phyloP scores from a whole-genome alignment of 2,329 filamentous ascomycete species.

The Tolypocladium ovalisporum region DNA sequence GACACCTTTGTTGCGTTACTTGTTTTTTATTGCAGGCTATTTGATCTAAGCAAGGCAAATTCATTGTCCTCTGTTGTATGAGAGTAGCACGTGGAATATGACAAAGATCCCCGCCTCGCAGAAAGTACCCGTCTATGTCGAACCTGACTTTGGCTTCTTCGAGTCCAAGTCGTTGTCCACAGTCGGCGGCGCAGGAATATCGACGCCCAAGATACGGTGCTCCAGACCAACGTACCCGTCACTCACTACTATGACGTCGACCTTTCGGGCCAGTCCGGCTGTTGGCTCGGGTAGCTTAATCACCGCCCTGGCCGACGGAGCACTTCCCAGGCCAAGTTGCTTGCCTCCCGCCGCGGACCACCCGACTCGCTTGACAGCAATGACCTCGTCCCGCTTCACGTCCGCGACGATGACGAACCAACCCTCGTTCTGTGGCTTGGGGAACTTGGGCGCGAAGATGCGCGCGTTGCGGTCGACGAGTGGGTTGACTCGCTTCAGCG shows the following conservation, averaged over 20 bases:
- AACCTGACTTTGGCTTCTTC: conserved; percentile 19
- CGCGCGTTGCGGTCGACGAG: conserved; percentile 54
- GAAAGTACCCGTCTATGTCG: not conserved
- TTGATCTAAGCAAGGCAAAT: not conserved
- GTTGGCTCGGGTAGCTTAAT: conserved; percentile 48
- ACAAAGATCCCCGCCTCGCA: not conserved
- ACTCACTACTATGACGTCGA: conserved; percentile 71
- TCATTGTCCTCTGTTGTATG: not conserved
- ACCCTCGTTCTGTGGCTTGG: conserved; percentile 88
- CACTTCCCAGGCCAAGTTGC: conserved; percentile 28
- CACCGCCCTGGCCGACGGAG: conserved; percentile 40
- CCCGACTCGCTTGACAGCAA: conserved; percentile 76
- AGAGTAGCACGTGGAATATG: not conserved
- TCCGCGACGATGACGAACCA: conserved; percentile 78
- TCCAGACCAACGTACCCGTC: conserved; percentile 78
- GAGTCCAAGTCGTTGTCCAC: conserved; percentile 36
- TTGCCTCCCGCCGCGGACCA: conserved; percentile 40
- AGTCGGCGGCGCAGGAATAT: conserved; percentile 37
- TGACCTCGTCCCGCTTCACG: conserved; percentile 57
- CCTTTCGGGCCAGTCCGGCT: conserved; percentile 39
- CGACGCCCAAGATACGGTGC: conserved; percentile 35
- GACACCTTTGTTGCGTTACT: not conserved
- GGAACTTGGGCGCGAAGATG: conserved; percentile 81
- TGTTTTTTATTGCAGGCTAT: not conserved
- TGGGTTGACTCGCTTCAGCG: conserved; percentile 56